Percentiles rank a stretch among this genome's conserved stretches.
Conservation (phyloP, 1,284 basidiomycete species). For the Ganoderma lucidum region DNA sequence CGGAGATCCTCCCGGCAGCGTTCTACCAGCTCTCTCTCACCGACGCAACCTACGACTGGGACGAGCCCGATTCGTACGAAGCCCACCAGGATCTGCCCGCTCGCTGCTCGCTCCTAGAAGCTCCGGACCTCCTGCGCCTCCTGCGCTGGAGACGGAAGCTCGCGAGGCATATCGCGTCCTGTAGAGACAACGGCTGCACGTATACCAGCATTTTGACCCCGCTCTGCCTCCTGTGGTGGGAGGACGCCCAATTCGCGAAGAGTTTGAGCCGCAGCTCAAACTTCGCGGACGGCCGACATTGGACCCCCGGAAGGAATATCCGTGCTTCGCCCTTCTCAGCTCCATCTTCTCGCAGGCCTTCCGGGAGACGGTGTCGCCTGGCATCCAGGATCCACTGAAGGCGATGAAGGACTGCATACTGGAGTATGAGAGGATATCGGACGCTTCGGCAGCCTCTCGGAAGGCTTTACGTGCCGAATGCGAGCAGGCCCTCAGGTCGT, state of each 20-base stretch:
- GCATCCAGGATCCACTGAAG: not conserved
- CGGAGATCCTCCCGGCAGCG: conserved; percentile 61
- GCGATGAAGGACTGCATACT: not conserved
- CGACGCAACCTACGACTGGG: conserved; percentile 21
- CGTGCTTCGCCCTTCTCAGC: not conserved
- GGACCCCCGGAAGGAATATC: not conserved
- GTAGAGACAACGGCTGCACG: not conserved
- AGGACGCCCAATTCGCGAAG: not conserved
- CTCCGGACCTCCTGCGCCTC: not conserved
- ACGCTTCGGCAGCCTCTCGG: not conserved
- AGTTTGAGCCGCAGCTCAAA: not conserved
- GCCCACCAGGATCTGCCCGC: not conserved
- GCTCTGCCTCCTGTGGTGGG: not conserved
- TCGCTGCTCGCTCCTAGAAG: not conserved
- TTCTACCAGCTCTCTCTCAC: conserved; percentile 61
- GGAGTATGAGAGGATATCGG: not conserved
- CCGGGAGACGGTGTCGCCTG: not conserved
- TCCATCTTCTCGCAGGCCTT: not conserved
- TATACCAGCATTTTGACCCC: no score
- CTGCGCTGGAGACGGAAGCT: not conserved
- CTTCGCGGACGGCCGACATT: no score
- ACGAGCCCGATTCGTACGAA: not conserved
- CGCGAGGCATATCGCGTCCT: not conserved
- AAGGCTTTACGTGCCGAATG: not conserved
- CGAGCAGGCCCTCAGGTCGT: not conserved